A percentile compares a stretch with the other conserved stretches of the same genome.
Conservation (phyloP, 2,329 filamentous ascomycete species). For the Fusarium virguliforme region DNA sequence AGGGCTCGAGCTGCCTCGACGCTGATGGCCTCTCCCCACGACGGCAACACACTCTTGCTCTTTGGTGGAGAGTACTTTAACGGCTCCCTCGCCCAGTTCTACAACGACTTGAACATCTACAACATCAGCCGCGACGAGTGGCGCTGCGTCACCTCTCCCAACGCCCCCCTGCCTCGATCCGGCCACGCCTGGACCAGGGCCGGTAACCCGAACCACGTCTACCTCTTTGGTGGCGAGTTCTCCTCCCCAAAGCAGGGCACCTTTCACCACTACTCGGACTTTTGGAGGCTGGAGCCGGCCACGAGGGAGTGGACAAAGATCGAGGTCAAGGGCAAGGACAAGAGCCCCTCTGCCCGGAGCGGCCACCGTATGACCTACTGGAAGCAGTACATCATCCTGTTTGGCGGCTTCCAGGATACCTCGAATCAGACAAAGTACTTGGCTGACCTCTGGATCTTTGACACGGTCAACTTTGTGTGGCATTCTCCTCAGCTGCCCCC, state of each 20-base stretch:
- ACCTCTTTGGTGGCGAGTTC: conserved; percentile 97
- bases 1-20: conserved; percentile 85
- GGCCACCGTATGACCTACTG: conserved; percentile 97
- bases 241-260: conserved; percentile 97
- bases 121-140: conserved; percentile 90
- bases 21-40: conserved; percentile 86
- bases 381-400: conserved; percentile 97
- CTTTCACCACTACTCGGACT: conserved; percentile 99
- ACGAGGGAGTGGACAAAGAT: conserved; percentile 92
- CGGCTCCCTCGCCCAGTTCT: conserved; percentile 84
- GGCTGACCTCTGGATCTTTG: conserved; percentile 95
- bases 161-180: conserved; percentile 89
- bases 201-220: conserved; percentile 87
- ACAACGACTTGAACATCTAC: conserved; percentile 78
- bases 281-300: conserved; percentile 91
- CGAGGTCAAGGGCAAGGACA: conserved; percentile 83
- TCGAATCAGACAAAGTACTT: conserved; percentile 95
- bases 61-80: conserved; percentile 98
- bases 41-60: conserved; percentile 88
- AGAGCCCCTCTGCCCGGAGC: conserved; percentile 86
- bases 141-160: conserved; percentile 91
- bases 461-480: conserved; percentile 91
- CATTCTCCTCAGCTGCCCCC: conserved; percentile 81
- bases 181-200: conserved; percentile 96
- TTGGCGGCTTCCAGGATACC: conserved; percentile 97